Evolutionary conservation across 202 grass and related monocot species (phyloP).

Genomic region (Elaeis oleifera): DNA sequence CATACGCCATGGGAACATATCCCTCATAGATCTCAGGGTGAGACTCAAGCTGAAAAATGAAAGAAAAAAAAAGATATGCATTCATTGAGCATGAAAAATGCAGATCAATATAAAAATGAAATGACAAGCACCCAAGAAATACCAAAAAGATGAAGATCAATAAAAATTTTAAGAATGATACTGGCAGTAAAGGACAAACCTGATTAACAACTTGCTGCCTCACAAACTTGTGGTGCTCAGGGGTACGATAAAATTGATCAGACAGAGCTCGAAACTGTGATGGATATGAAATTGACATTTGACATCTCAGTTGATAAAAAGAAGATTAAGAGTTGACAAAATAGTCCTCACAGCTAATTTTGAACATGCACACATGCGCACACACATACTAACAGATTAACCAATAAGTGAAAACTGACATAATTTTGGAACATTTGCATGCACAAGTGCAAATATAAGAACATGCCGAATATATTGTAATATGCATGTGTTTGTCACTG

Average conservation of each 20-base stretch:
- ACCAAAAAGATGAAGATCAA: neutral
- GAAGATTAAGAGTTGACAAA: too few species aligned
- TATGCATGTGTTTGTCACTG: too few species aligned
- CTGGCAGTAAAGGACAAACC: constrained; percentile 5
- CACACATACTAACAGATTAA: constrained; percentile 3
- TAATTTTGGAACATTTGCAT: too few species aligned
- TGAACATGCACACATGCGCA: too few species aligned
- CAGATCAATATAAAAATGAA: neutral
- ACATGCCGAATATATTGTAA: too few species aligned
- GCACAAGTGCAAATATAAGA: too few species aligned
- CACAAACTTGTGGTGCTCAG: constrained; percentile 66
- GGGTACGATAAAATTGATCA: constrained; percentile 60
- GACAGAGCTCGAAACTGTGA: constrained; percentile 53
- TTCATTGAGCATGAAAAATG: neutral
- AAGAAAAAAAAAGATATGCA: constrained; percentile 1
- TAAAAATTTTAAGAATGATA: neutral
- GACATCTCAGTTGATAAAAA: too few species aligned
- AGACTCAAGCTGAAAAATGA: constrained; percentile 46
- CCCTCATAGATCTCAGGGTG: constrained; percentile 49
- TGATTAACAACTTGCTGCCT: constrained; percentile 43
- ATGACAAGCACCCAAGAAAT: too few species aligned
- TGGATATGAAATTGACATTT: too few species aligned
- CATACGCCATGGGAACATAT: constrained; percentile 57
- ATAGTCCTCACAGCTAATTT: too few species aligned
- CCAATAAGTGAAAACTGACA: too few species aligned